These are phyloP conservation scores for Botrytis tulipae DNA, from an alignment of 2,329 filamentous ascomycete genomes.

Conservation along the genomic window DNA sequence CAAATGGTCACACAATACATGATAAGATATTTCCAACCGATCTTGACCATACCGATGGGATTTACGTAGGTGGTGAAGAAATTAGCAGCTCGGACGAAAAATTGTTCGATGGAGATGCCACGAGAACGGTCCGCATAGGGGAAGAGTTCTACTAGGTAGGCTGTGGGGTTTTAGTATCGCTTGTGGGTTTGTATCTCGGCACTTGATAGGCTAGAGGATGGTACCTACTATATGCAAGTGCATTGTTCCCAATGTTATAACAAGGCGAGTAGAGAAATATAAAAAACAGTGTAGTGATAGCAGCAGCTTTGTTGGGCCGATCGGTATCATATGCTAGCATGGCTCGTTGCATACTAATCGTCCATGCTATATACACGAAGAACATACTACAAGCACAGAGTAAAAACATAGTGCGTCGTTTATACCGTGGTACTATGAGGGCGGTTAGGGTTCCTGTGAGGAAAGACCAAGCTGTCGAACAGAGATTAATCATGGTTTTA, in stretches of 20 bases:
- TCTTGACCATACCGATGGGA: slow-evolving; percentile 43
- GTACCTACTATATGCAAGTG: slow-evolving; percentile 57
- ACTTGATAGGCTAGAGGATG: neutral
- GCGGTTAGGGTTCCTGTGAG: slow-evolving; percentile 45
- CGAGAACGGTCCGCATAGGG: slow-evolving; percentile 47
- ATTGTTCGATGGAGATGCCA: slow-evolving; percentile 36
- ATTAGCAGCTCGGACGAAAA: slow-evolving; percentile 41
- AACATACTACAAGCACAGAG: slow-evolving; percentile 54
- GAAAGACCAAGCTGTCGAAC: slow-evolving; percentile 46
- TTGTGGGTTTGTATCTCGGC: neutral
- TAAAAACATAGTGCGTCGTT: slow-evolving; percentile 51
- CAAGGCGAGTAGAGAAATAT: slow-evolving; percentile 58
- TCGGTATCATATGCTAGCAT: slow-evolving; percentile 40
- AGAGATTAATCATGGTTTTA: slow-evolving; percentile 50
- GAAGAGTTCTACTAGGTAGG: slow-evolving; percentile 58
- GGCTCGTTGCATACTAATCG: slow-evolving; percentile 46
- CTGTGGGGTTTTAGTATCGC: slow-evolving; percentile 29
- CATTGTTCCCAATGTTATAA: slow-evolving; percentile 67
- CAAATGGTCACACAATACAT: slow-evolving; percentile 45
- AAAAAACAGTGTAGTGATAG: slow-evolving; percentile 50
- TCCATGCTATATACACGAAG: slow-evolving; percentile 55
- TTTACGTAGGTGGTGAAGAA: slow-evolving; percentile 43
- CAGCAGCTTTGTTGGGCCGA: slow-evolving; percentile 28
- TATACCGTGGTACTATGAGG: slow-evolving; percentile 45
- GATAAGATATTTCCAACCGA: slow-evolving; percentile 36